A percentile compares a stretch with the other conserved stretches of the same genome.
These are phyloP conservation scores for Podospora appendiculata DNA, from an alignment of 495 filamentous ascomycete genomes.

Conservation along the genomic window DNA sequence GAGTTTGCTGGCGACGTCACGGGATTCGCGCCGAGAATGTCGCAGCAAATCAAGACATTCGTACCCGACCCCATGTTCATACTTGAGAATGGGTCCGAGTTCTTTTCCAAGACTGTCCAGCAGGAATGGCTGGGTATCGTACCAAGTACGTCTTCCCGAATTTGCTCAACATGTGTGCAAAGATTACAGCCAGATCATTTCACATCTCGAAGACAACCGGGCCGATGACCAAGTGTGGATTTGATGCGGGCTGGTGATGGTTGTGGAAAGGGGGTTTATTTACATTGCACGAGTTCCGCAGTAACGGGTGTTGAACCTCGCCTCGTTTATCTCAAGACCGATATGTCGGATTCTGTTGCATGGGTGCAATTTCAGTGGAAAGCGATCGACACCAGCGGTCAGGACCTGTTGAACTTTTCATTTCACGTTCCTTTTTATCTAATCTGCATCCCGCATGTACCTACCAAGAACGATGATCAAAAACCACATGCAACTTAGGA, in stretches of 20 bases:
- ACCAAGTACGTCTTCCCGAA: constrained; percentile 24
- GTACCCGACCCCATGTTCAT: constrained; percentile 30
- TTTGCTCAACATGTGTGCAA: constrained; percentile 30
- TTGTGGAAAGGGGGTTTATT: too few species aligned
- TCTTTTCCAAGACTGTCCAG: constrained; percentile 30
- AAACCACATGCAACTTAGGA: too few species aligned
- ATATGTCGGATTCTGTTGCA: too few species aligned
- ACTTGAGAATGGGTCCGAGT: constrained; percentile 35
- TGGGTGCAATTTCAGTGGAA: too few species aligned
- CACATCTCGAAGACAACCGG: constrained; percentile 29
- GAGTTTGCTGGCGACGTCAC: constrained; percentile 30
- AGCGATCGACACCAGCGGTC: too few species aligned
- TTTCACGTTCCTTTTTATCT: too few species aligned
- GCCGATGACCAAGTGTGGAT: constrained; percentile 35
- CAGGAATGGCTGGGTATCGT: constrained; percentile 34
- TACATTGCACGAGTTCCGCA: too few species aligned
- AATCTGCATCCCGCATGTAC: too few species aligned
- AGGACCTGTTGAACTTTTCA: too few species aligned
- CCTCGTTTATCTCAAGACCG: too few species aligned
- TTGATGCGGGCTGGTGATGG: constrained; percentile 7
- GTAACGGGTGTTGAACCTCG: too few species aligned
- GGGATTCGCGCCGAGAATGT: constrained; percentile 29
- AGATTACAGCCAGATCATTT: constrained; percentile 28
- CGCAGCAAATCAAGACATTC: constrained; percentile 37
- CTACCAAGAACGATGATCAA: too few species aligned